phyloP scores from a whole-genome alignment of 106 monocot species.

The Dioscorea alata region DNA sequence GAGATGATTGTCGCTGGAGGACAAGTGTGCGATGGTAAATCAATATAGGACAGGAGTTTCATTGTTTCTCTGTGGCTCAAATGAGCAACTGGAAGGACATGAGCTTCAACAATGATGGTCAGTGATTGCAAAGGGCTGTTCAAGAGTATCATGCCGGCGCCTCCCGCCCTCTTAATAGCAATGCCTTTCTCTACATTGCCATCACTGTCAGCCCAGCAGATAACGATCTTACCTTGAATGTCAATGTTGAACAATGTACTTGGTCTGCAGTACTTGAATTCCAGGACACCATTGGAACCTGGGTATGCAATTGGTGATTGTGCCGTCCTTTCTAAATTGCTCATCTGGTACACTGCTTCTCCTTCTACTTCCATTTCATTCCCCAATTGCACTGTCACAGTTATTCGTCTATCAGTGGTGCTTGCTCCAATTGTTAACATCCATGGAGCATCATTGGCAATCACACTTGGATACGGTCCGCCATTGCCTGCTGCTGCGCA shows the following conservation, averaged over 20 bases:
- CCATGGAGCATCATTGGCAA: slow-evolving; percentile 17
- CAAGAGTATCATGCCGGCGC: background rate
- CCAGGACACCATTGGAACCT: background rate
- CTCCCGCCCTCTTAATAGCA: background rate
- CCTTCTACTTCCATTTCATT: slow-evolving; percentile 11
- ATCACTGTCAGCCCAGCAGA: background rate
- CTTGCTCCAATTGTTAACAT: slow-evolving; percentile 12
- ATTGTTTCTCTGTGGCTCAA: background rate
- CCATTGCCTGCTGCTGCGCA: background rate
- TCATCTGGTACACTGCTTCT: slow-evolving; percentile 5
- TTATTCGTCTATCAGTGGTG: background rate
- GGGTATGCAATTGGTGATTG: background rate
- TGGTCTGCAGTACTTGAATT: no score
- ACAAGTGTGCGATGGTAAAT: background rate
- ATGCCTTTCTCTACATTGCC: background rate
- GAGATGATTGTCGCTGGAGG: background rate
- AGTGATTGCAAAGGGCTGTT: background rate
- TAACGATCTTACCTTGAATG: slow-evolving; percentile 9
- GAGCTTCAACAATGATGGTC: background rate
- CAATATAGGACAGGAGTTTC: background rate
- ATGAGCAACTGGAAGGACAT: background rate
- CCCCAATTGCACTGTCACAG: slow-evolving; percentile 6
- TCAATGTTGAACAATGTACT: background rate
- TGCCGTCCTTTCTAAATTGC: no score
- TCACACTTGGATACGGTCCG: background rate